Evolutionary conservation across 1,284 basidiomycete genomes (phyloP), one percentile per base, ranked within the genome.

Genomic region (Caloboletus inedulis): DNA sequence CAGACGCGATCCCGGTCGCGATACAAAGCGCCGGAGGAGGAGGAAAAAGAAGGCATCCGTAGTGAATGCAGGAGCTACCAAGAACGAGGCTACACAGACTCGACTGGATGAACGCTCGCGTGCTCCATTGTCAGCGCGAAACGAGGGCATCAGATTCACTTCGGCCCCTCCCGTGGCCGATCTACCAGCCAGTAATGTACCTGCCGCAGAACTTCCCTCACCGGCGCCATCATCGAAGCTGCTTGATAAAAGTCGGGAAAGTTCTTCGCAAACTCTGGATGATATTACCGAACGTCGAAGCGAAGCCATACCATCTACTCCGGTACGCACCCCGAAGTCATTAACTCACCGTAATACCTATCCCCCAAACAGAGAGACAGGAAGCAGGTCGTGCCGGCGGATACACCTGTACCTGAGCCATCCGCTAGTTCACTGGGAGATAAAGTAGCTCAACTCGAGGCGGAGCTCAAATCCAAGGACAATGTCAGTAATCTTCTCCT

Each of bases 381-480:
- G 27, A 37, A 47, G n/a, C 40, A 1, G 8, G 2, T 19, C 18
- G 25, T 30, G 29, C 30, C 41, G 18, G 36, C 1, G 5, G 35
- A 41, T n/a, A 14, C 7, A 18, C n/a, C 49, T n/a, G 12, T 25
- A 2, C 42, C 53, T 4, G 36, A 37, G 1, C 49, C 54, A n/a
- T 49, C 47, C 7, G 48, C 33, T 31, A 56, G 63, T 36, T 58
- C 61, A 35, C 59, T 69, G 0, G 66, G 72, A 49, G 62, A 62
- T 2, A 63, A 69, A 59, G 69, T 79, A 31, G 64, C 65, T 16
- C 69, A 67, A 50, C 67, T 81, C 43, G 75, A 72, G 42, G 62
- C 72, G 46, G 72, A 79, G 56, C 63, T 81, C 4, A 67, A 71
- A 45, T 57, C 65, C n/a, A 74, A 77, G 59, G 63, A 65, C 47